Evolutionary conservation across 495 filamentous ascomycete species (phyloP).

Genomic region (Clavariopsis aquatica): DNA sequence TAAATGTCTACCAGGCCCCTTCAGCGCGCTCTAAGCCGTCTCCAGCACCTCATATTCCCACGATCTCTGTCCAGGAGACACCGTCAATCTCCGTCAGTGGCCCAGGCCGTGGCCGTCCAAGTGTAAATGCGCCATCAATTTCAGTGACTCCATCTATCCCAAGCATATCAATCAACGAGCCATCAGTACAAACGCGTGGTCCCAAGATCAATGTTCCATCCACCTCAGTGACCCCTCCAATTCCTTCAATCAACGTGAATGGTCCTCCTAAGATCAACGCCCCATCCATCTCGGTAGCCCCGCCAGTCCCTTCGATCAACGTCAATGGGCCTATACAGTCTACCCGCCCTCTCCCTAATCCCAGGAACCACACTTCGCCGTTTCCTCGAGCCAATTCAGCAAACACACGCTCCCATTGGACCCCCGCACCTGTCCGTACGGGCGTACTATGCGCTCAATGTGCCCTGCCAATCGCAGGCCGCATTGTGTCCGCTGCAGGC

Average conservation of each 20-base stretch:
- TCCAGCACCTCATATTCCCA: conserved; percentile 49
- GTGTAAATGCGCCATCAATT: conserved; percentile 33
- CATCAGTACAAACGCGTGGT: not conserved
- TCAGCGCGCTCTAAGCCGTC: conserved; percentile 36
- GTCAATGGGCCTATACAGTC: conserved; percentile 17
- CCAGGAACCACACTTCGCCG: conserved; percentile 41
- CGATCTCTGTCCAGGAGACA: conserved; percentile 57
- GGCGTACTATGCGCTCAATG: conserved; percentile 84
- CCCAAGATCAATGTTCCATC: conserved; percentile 19
- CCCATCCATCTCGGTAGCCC: conserved; percentile 27
- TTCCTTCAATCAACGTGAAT: conserved; percentile 29
- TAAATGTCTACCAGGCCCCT: conserved; percentile 43
- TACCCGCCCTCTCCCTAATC: conserved; percentile 50
- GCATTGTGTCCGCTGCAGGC: conserved; percentile 78
- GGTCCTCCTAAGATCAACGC: conserved; percentile 22
- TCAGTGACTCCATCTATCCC: conserved; percentile 34
- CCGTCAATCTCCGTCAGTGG: conserved; percentile 47
- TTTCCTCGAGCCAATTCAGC: conserved; percentile 35
- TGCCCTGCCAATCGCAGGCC: conserved; percentile 78
- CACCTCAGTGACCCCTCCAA: conserved; percentile 25
- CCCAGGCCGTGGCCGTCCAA: conserved; percentile 11
- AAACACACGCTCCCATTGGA: conserved; percentile 51
- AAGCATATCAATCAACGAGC: conserved; percentile 33
- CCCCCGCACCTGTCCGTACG: conserved; percentile 57
- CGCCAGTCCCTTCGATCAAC: conserved; percentile 26